These are phyloP conservation scores for Litchi chinensis DNA, from an alignment of 345 rosid species.

Conservation along the genomic window DNA sequence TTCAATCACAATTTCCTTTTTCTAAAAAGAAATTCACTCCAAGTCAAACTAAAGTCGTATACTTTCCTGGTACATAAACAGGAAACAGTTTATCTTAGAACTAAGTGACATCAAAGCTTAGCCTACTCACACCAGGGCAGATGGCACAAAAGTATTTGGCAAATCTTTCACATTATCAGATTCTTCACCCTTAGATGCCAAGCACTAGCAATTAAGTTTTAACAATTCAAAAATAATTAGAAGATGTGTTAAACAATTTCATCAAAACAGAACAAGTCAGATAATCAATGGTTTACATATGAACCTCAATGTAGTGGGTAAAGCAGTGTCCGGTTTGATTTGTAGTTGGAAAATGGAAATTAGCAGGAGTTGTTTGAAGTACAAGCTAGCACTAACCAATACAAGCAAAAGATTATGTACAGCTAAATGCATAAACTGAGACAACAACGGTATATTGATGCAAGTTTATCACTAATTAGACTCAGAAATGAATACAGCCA, in stretches of 20 bases:
- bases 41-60: not conserved
- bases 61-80: not conserved
- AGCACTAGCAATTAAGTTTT: conserved; percentile 47
- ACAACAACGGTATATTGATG: not conserved
- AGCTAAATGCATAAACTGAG: not conserved
- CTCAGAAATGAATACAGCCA: no score
- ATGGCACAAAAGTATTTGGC: conserved; percentile 84
- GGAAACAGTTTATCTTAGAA: not conserved
- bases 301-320: conserved; percentile 79
- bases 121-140: conserved; percentile 75
- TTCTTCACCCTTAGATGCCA: conserved; percentile 79
- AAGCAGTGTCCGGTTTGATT: conserved; percentile 81
- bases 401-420: not conserved
- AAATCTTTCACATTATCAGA: conserved; percentile 66
- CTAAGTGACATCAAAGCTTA: not conserved
- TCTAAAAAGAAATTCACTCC: not conserved
- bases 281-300: conserved; percentile 31
- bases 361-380: conserved; percentile 76
- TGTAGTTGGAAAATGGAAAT: conserved; percentile 76
- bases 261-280: not conserved
- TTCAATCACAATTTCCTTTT: no score
- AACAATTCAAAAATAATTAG: not conserved
- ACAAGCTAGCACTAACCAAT: conserved; percentile 43
- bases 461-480: not conserved
- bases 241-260: not conserved